phyloP scores from a whole-genome alignment of 768 basidiomycete genomes.

The Tylopilus cervinicoccineus region DNA sequence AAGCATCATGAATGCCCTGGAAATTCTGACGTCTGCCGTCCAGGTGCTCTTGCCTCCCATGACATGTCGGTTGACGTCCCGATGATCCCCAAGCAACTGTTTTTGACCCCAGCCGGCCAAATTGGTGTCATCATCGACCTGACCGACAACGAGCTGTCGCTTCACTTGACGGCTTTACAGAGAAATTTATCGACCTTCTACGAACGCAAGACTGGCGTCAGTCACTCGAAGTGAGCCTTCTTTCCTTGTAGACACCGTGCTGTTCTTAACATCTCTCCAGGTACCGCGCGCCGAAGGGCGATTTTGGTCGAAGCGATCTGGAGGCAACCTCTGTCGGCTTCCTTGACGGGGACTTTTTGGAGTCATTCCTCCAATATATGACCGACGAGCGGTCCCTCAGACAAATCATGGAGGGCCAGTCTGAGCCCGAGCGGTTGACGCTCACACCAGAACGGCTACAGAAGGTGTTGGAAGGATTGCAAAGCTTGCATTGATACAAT shows the following conservation, averaged over 20 bases:
- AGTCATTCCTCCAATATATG: conserved; percentile 51
- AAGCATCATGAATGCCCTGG: neutral
- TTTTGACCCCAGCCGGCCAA: conserved; percentile 74
- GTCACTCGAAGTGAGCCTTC: conserved; percentile 54
- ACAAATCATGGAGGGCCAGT: conserved; percentile 15
- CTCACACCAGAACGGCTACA: neutral
- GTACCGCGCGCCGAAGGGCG: conserved; percentile 65
- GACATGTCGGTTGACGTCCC: conserved; percentile 40
- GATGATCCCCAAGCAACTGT: conserved; percentile 59
- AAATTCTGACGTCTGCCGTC: neutral
- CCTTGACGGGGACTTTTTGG: conserved; percentile 85
- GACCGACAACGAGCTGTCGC: conserved; percentile 42
- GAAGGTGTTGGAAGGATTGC: conserved; percentile 44
- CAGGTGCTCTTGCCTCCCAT: conserved; percentile 53
- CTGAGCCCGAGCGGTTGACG: neutral
- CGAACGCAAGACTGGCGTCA: conserved; percentile 48
- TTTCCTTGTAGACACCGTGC: neutral
- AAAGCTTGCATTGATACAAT: conserved; percentile 48
- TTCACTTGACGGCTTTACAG: conserved; percentile 66
- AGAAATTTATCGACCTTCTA: conserved; percentile 64
- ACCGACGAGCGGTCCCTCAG: conserved; percentile 40
- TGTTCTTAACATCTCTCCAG: conserved; percentile 38
- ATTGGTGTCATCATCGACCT: conserved; percentile 72
- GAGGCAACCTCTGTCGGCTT: conserved; percentile 64
- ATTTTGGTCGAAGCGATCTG: conserved; percentile 53